A percentile compares a stretch with the other conserved stretches of the same genome.
Evolutionary conservation across 2,329 filamentous ascomycete species (phyloP).

Genomic region (Pseudogymnoascus sp.): DNA sequence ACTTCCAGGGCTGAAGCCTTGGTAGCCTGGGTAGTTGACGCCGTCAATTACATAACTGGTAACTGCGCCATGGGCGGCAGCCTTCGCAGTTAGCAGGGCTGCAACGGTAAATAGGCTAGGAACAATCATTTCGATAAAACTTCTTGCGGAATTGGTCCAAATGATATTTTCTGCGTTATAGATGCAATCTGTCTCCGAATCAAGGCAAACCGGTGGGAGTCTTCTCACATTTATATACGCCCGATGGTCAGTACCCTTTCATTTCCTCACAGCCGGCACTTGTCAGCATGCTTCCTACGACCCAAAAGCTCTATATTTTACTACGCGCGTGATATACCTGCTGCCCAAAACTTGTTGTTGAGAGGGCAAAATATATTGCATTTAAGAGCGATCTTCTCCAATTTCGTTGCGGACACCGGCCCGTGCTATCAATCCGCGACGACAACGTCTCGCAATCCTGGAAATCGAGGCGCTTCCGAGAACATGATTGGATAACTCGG

Average conservation of each 20-base stretch:
- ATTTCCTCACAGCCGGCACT: background rate
- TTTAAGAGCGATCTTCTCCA: background rate
- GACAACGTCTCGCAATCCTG: background rate
- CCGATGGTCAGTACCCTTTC: background rate
- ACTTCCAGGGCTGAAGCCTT: conserved; percentile 41
- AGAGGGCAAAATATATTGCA: background rate
- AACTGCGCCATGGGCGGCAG: conserved; percentile 33
- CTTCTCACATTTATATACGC: conserved; percentile 2
- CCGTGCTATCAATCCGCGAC: conserved; percentile 4
- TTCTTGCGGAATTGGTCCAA: background rate
- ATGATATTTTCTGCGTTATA: background rate
- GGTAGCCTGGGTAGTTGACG: conserved; percentile 36
- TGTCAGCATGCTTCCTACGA: background rate
- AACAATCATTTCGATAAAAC: conserved; percentile 30
- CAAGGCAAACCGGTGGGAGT: background rate
- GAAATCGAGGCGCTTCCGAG: background rate
- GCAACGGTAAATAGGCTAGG: conserved; percentile 29
- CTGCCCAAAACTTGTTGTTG: background rate
- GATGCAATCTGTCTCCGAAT: background rate
- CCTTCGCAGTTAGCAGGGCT: conserved; percentile 26
- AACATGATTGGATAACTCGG: background rate
- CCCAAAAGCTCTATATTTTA: background rate
- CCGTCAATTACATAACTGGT: conserved; percentile 40
- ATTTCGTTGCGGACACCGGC: conserved; percentile 7
- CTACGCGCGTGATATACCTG: background rate